phyloP scores from a whole-genome alignment of 495 filamentous ascomycete genomes.

The Hypoxylon fragiforme region DNA sequence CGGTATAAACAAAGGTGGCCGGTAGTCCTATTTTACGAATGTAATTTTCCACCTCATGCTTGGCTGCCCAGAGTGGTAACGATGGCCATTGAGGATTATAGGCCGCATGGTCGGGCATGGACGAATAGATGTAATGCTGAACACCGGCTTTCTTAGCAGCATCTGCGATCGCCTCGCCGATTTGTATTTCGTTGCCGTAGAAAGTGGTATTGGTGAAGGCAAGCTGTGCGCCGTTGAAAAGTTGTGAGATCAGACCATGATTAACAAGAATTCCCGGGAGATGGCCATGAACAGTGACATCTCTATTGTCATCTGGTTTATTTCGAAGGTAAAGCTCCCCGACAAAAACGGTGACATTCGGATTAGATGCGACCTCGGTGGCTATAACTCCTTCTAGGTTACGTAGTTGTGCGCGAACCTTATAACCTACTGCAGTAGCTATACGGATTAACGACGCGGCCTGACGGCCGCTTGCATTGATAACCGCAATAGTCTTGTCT shows the following conservation, averaged over 20 bases:
- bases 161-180: slow-evolving; percentile 84
- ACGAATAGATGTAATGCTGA: slow-evolving; percentile 91
- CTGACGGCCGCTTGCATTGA: slow-evolving; percentile 91
- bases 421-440: slow-evolving; percentile 87
- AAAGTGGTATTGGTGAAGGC: slow-evolving; percentile 99
- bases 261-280: slow-evolving; percentile 57
- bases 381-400: slow-evolving; percentile 81
- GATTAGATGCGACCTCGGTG: slow-evolving; percentile 74
- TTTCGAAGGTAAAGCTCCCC: slow-evolving; percentile 75
- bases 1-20: slow-evolving; percentile 90
- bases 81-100: slow-evolving; percentile 69
- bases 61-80: slow-evolving; percentile 87
- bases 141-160: slow-evolving; percentile 84
- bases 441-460: slow-evolving; percentile 91
- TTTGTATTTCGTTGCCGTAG: slow-evolving; percentile 89
- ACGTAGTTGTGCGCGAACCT: slow-evolving; percentile 85
- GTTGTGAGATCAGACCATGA: slow-evolving; percentile 65
- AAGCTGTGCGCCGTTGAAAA: slow-evolving; percentile 81
- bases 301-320: slow-evolving; percentile 48
- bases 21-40: slow-evolving; percentile 80
- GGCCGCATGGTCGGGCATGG: slow-evolving; percentile 93
- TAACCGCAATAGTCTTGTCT: slow-evolving; percentile 82
- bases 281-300: slow-evolving; percentile 47
- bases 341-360: slow-evolving; percentile 81
- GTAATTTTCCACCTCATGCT: slow-evolving; percentile 90